Evolutionary conservation across 768 basidiomycete species (phyloP), one percentile per base, ranked within the genome.

Genomic region (Cystofilobasidium capitatum): DNA sequence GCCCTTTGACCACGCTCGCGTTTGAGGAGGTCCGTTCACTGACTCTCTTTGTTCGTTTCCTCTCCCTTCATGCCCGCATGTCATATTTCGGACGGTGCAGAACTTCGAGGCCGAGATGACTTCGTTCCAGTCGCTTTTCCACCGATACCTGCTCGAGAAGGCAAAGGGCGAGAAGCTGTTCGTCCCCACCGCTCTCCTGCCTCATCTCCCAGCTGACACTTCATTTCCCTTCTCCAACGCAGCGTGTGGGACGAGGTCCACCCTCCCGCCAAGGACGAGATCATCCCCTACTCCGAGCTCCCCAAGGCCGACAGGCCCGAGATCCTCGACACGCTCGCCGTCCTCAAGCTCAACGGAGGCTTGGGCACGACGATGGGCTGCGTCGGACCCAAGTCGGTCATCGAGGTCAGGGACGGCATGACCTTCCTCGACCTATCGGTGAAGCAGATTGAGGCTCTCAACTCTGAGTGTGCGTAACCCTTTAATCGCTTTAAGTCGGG

Each of bases 391-490:
- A 97, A 94, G 82, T 86, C 84, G 75, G 88, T 92, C 63, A 88
- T 97, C 70, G 93, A 94, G 75, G 91, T 94, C 80, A 88, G 94
- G 79, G 88, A 96, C 73, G 91, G 91, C 76, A 91, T 94, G 92
- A 93, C 78, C 61, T 97, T 96, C 85, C 85, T 97, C 70, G 93
- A 97, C 78, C 83, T 97, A 70, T 88, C 85, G 65, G 90, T 97
- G 55, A 84, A 90, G 71, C 92, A 96, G 79, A 91, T 97, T 74
- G 91, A 96, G 79, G 80, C 80, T 77, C 85, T 94, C 75, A 92
- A 93, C 82, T 88, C 86, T 62, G 83, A 84, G 58, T 81, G 66
- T 67, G 40, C 45, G 66, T 67, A 7, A n/a, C n/a, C n/a, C n/a
- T n/a, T n/a, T n/a, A n/a, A n/a, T n/a, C n/a, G n/a, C 6, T 12